Evolutionary conservation across 2,329 filamentous ascomycete species (phyloP), one percentile per base, ranked within the genome.

Genomic region (Teratosphaeria viscida): DNA sequence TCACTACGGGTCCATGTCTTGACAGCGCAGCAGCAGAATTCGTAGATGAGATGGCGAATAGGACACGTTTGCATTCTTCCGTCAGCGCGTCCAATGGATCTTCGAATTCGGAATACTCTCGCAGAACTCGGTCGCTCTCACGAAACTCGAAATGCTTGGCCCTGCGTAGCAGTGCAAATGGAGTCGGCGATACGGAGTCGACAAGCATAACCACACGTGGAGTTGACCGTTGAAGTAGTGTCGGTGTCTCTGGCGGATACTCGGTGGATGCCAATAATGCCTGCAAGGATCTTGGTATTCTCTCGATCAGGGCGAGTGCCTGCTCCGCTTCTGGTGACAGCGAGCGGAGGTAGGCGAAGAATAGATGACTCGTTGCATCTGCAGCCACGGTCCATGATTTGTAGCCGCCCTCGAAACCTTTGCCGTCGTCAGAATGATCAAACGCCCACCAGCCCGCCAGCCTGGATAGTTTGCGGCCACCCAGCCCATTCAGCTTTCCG

Each of bases 401-500:
- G 75, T 99, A 99, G 58, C 92, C 92, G 49, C 90, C 90, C 66
- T 97, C 94, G 67, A 99, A 99, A 16, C 94, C 94, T 71, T 88
- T 92, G 52, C 88, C 89, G 6, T 85, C 85, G 71, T 97, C 92
- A 54, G 81, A 83, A 66, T 95, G 90, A 70, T 96, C 92, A 72
- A 99, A 99, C 0, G 92, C 91, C 94, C 94, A 99, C 94, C 94
- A 99, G 54, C 92, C 91, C 49, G 92, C 94, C 82, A 95, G 90
- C 65, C 94, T 85, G 10, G 94, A 97, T 58, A 99, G 82, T 74
- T 97, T 97, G 64, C 92, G 85, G 29, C 94, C 94, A 62, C 91
- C 90, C 63, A 99, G 84, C 52, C 94, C 94, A 72, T 99, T 99
- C 58, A 80, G 85, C 77, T 97, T 97, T 66, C 90, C 90, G 69